Conservation (phyloP, 1,139 yeast species). For the Yamadazyma membranifaciens region DNA sequence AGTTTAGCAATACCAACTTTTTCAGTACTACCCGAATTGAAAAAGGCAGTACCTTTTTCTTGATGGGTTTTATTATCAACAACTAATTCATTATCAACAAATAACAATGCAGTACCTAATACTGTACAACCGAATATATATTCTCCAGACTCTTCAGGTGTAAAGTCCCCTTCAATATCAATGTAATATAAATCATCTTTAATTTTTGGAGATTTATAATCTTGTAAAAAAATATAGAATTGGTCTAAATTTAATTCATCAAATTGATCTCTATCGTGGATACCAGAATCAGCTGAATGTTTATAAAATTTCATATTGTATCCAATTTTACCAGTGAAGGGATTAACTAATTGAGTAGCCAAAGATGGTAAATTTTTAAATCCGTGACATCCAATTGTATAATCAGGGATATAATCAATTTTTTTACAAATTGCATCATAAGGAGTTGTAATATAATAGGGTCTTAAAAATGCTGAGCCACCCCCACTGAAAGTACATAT, state of each 20-base stretch:
- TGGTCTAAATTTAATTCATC: conserved; percentile 35
- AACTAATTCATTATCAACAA: conserved; percentile 47
- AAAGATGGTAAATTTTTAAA: conserved; percentile 30
- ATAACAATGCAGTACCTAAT: conserved; percentile 53
- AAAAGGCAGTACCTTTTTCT: conserved; percentile 44
- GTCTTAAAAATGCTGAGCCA: conserved; percentile 33
- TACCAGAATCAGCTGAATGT: conserved; percentile 17
- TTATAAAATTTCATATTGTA: conserved; percentile 34
- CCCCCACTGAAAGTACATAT: conserved; percentile 31
- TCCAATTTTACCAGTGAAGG: conserved; percentile 42
- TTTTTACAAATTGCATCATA: conserved; percentile 26
- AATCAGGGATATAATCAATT: conserved; percentile 17
- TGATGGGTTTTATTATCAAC: conserved; percentile 58
- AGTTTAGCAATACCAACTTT: conserved; percentile 37
- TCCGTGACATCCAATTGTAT: conserved; percentile 21
- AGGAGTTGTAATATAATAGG: conserved; percentile 31
- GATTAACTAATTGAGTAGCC: conserved; percentile 21
- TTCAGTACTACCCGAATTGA: conserved; percentile 49
- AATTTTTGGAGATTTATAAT: conserved; percentile 35
- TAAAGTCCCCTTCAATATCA: conserved; percentile 43
- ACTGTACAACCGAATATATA: conserved; percentile 52
- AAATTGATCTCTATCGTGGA: conserved; percentile 23
- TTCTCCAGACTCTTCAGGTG: conserved; percentile 45
- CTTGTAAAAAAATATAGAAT: conserved; percentile 44
- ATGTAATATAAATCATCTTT: conserved; percentile 29